Percentiles rank a stretch among this genome's conserved stretches.
Evolutionary conservation across 306 rosid species (phyloP).

Genomic region (Citrullus colocynthis): DNA sequence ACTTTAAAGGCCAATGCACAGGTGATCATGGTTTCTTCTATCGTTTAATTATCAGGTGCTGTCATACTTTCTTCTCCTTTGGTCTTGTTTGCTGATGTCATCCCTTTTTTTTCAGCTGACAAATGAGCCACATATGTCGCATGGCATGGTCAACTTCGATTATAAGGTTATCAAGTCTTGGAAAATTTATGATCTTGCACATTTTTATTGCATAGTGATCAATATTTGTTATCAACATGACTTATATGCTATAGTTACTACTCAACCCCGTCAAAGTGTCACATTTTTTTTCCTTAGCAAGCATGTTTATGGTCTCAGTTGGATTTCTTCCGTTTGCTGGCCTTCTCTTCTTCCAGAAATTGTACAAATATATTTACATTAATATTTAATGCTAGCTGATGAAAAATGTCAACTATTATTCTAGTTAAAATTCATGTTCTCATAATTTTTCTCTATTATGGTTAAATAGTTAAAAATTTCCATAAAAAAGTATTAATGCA

Average conservation of each 20-base stretch:
- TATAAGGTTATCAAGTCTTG: constrained; percentile 52
- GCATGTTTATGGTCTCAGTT: background rate
- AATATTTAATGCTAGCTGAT: background rate
- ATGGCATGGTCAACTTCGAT: constrained; percentile 83
- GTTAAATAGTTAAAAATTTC: background rate
- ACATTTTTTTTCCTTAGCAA: background rate
- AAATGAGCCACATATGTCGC: constrained; percentile 94
- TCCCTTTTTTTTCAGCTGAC: constrained; percentile 50
- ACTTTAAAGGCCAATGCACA: constrained; percentile 84
- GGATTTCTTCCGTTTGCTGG: background rate
- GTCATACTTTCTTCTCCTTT: background rate
- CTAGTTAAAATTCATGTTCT: background rate
- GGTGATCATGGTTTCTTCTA: constrained; percentile 25
- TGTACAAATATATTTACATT: background rate
- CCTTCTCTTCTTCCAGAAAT: background rate
- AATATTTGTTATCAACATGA: background rate
- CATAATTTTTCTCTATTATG: background rate
- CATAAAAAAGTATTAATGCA: background rate
- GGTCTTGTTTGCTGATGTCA: background rate
- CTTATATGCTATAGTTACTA: background rate
- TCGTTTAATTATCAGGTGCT: background rate
- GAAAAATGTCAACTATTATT: background rate
- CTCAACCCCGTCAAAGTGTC: background rate
- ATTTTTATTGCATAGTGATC: background rate
- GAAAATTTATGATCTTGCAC: background rate